phyloP scores from a whole-genome alignment of 2,329 filamentous ascomycete species.

The Fusarium annulatum region DNA sequence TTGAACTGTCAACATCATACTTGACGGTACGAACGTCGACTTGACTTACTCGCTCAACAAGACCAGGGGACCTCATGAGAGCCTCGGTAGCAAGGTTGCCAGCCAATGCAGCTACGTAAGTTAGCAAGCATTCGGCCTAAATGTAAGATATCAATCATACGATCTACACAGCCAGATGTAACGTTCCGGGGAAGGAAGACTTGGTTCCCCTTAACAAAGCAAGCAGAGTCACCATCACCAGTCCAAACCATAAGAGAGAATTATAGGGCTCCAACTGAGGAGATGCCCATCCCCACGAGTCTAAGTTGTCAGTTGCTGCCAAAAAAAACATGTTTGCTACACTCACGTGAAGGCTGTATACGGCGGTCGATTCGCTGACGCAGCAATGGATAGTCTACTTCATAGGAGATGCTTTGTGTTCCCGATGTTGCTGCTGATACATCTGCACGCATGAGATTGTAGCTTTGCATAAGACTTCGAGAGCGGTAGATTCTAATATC shows the following conservation, averaged over 20 bases:
- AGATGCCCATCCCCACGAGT: constrained; percentile 24
- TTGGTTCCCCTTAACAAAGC: constrained; percentile 19
- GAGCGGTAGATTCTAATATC: constrained; percentile 10
- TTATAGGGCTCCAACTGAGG: background rate
- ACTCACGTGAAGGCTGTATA: background rate
- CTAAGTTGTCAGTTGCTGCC: background rate
- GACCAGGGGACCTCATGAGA: background rate
- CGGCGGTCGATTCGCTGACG: constrained; percentile 16
- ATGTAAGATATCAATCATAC: background rate
- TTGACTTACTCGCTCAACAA: background rate
- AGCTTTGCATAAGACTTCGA: constrained; percentile 33
- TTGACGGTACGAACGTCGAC: rapidly evolving
- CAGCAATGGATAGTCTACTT: background rate
- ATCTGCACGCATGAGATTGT: constrained; percentile 12
- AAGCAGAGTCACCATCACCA: constrained; percentile 12
- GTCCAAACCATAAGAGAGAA: constrained; percentile 17
- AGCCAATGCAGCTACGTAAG: background rate
- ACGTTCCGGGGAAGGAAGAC: constrained; percentile 3
- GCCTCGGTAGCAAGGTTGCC: background rate
- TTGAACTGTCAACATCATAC: rapidly evolving
- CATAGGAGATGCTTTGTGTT: constrained; percentile 22
- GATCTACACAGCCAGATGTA: constrained; percentile 19
- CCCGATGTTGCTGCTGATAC: constrained; percentile 15
- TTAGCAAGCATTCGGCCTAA: background rate
- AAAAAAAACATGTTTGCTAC: rapidly evolving